Conservation (phyloP, 306 rosid genomes). For the Prunus mongolica region DNA sequence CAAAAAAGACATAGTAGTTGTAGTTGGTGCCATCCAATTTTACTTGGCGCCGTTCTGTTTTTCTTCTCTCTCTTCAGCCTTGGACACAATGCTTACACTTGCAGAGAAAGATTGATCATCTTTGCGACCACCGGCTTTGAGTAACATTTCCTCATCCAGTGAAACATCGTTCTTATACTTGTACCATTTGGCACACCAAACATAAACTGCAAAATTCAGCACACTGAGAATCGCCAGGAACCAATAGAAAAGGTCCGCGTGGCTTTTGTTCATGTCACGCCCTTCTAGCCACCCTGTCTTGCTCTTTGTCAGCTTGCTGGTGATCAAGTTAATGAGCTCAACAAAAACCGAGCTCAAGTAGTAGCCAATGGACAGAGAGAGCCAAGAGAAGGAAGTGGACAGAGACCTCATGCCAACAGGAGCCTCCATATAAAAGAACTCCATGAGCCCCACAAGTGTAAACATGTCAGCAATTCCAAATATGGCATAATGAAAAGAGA, state of each 20-base stretch:
- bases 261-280: slow-evolving; percentile 35
- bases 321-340: slow-evolving; percentile 34
- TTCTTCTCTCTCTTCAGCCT: background rate
- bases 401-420: slow-evolving; percentile 54
- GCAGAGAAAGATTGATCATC: background rate
- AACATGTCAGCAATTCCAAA: slow-evolving; percentile 65
- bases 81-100: slow-evolving; percentile 11
- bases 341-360: slow-evolving; percentile 45
- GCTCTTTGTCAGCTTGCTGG: slow-evolving; percentile 23
- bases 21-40: background rate
- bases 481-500: slow-evolving; percentile 48
- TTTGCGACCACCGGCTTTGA: background rate
- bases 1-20: background rate
- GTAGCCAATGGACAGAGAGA: slow-evolving; percentile 49
- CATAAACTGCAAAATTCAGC: slow-evolving; percentile 34
- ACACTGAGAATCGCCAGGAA: slow-evolving; percentile 46
- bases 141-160: background rate
- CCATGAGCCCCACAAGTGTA: slow-evolving; percentile 49
- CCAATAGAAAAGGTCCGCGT: slow-evolving; percentile 41
- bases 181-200: slow-evolving; percentile 54
- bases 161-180: slow-evolving; percentile 36
- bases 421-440: slow-evolving; percentile 56
- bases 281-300: slow-evolving; percentile 57
- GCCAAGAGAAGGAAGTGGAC: slow-evolving; percentile 46
- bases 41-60: background rate